Percentiles rank a stretch among this genome's conserved stretches.
These are phyloP conservation scores for Scheffersomyces stipitis DNA, from an alignment of 805 yeast genomes.

Conservation along the genomic window DNA sequence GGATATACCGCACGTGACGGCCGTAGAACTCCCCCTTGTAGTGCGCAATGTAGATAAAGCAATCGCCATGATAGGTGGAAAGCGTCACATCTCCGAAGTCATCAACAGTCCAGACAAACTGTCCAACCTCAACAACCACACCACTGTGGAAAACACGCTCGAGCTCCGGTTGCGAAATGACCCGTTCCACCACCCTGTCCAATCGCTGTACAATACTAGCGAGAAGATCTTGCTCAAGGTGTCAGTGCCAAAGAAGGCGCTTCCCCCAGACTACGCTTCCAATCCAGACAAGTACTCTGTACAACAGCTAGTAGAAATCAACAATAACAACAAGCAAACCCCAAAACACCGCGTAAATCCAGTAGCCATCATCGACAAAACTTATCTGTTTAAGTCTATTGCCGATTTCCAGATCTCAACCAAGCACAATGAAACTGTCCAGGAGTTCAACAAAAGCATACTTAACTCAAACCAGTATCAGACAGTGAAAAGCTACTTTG, in stretches of 20 bases:
- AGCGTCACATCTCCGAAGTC: constrained; percentile 38
- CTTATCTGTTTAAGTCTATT: constrained; percentile 77
- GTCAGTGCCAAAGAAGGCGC: constrained; percentile 55
- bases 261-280: constrained; percentile 36
- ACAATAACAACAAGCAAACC: constrained; percentile 22
- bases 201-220: constrained; percentile 48
- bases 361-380: constrained; percentile 63
- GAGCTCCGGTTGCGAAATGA: constrained; percentile 42
- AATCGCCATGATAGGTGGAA: constrained; percentile 68
- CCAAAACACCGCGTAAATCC: constrained; percentile 51
- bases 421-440: constrained; percentile 44
- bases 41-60: constrained; percentile 67
- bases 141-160: constrained; percentile 33
- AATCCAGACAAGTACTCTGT: constrained; percentile 39
- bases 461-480: constrained; percentile 24
- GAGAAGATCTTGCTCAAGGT: constrained; percentile 63
- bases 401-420: constrained; percentile 83
- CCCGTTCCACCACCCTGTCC: constrained; percentile 61
- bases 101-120: constrained; percentile 35
- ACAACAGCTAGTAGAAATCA: constrained; percentile 37
- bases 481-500: constrained; percentile 24
- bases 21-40: constrained; percentile 76
- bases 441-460: constrained; percentile 27
- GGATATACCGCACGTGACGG: constrained; percentile 71
- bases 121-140: constrained; percentile 18